These are phyloP conservation scores for Entomortierella chlamydospora DNA, from an alignment of 192 early-diverging fungal genomes.

Conservation along the genomic window DNA sequence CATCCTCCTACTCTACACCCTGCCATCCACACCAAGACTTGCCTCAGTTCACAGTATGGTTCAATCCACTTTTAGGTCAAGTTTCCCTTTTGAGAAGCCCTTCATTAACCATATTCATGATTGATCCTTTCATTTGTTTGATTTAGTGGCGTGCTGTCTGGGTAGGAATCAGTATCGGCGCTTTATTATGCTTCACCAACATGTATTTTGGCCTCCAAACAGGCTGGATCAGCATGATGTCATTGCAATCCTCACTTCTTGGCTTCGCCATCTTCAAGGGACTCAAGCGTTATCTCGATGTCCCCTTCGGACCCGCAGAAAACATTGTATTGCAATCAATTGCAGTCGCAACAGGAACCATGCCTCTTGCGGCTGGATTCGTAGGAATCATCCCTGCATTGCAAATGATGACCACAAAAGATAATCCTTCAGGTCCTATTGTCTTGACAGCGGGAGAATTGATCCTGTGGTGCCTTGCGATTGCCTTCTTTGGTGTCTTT, in stretches of 20 bases:
- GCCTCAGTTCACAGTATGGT: constrained; percentile 45
- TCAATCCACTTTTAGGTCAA: no score
- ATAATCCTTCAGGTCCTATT: constrained; percentile 65
- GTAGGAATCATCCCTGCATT: constrained; percentile 87
- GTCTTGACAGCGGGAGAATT: constrained; percentile 61
- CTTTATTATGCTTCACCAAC: constrained; percentile 84
- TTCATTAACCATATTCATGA: no score
- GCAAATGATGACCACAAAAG: constrained; percentile 70
- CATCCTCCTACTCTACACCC: background rate
- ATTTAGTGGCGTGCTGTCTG: constrained; percentile 61
- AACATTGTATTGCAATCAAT: constrained; percentile 89
- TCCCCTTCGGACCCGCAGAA: constrained; percentile 81
- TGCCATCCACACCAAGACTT: constrained; percentile 25
- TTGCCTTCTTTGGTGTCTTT: constrained; percentile 92
- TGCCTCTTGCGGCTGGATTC: constrained; percentile 85
- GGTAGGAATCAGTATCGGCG: constrained; percentile 76
- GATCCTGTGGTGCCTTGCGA: constrained; percentile 79
- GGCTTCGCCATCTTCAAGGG: constrained; percentile 86
- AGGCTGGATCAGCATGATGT: constrained; percentile 86
- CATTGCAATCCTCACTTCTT: constrained; percentile 75
- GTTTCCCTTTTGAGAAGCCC: no score
- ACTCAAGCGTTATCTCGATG: constrained; percentile 44
- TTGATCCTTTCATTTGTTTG: background rate
- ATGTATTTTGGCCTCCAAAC: constrained; percentile 91
- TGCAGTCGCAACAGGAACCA: constrained; percentile 85